A percentile compares a stretch with the other conserved stretches of the same genome.
phyloP scores from a whole-genome alignment of 495 filamentous ascomycete genomes.

The Podospora comata region DNA sequence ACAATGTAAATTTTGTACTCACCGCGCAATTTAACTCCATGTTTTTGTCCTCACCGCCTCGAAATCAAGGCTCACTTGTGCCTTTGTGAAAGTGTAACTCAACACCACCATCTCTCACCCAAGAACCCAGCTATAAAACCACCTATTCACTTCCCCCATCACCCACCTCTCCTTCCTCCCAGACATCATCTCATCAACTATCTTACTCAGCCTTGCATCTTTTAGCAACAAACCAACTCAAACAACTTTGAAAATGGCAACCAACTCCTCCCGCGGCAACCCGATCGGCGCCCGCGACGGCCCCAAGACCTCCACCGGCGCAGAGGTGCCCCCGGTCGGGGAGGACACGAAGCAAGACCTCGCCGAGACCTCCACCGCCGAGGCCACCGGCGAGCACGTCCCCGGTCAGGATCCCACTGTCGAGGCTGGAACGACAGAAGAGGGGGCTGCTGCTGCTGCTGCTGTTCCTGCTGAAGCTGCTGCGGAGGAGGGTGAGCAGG shows the following conservation, averaged over 20 bases:
- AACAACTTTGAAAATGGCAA: conserved; percentile 28
- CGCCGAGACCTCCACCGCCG: neutral
- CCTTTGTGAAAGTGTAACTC: neutral
- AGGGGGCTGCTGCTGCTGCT: neutral
- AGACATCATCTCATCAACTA: neutral
- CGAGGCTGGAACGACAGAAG: neutral
- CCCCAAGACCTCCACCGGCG: conserved; percentile 9
- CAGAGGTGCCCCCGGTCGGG: conserved; percentile 12
- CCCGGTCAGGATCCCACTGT: conserved; percentile 13
- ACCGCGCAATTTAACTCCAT: neutral
- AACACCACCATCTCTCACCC: neutral
- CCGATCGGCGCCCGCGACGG: conserved; percentile 28
- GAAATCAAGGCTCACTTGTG: neutral
- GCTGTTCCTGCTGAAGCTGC: neutral
- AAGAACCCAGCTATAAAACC: conserved; percentile 1
- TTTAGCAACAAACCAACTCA: neutral
- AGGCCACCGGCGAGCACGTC: conserved; percentile 11
- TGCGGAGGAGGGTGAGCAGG: conserved; percentile 9
- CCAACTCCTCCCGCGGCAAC: conserved; percentile 34
- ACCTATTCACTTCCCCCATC: neutral
- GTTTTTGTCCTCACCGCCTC: neutral
- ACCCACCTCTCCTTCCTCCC: neutral
- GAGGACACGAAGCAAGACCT: conserved; percentile 24
- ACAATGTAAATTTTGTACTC: neutral
- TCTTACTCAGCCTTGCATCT: neutral